Evolutionary conservation across 2,329 filamentous ascomycete species (phyloP).

Genomic region (Neofusicoccum sp.): DNA sequence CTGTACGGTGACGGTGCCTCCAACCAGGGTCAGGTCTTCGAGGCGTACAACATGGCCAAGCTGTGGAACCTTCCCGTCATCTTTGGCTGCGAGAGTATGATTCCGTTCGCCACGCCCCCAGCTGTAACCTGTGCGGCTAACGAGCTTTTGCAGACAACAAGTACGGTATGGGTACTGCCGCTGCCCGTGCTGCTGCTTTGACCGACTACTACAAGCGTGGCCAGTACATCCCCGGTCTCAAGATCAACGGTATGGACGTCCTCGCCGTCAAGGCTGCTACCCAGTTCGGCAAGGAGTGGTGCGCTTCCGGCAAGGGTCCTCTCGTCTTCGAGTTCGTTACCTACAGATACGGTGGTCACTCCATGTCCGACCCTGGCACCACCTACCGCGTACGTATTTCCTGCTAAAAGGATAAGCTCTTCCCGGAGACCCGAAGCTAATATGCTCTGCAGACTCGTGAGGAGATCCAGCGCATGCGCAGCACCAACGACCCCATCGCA

Average conservation of each 20-base stretch:
- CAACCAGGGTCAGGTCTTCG: conserved; percentile 99
- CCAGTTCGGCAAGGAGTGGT: conserved; percentile 89
- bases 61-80: conserved; percentile 95
- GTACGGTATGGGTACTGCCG: conserved; percentile 99
- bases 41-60: conserved; percentile 99
- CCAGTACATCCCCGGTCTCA: conserved; percentile 98
- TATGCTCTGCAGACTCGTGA: conserved; percentile 70
- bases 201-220: conserved; percentile 99
- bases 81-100: conserved; percentile 97
- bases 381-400: conserved; percentile 72
- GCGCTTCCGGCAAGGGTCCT: conserved; percentile 80
- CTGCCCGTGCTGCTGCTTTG: conserved; percentile 88
- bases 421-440: conserved; percentile 24
- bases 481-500: conserved; percentile 96
- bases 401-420: neutral
- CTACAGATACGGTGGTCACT: conserved; percentile 98
- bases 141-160: conserved; percentile 82
- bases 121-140: conserved; percentile 26
- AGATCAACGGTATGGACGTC: conserved; percentile 99
- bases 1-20: conserved; percentile 97
- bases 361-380: conserved; percentile 99
- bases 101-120: neutral
- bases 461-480: conserved; percentile 99
- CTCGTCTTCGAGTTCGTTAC: conserved; percentile 98
- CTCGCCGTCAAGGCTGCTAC: conserved; percentile 97